These are phyloP conservation scores for Pichia sp. DNA, from an alignment of 1,139 yeast species.

Conservation along the genomic window DNA sequence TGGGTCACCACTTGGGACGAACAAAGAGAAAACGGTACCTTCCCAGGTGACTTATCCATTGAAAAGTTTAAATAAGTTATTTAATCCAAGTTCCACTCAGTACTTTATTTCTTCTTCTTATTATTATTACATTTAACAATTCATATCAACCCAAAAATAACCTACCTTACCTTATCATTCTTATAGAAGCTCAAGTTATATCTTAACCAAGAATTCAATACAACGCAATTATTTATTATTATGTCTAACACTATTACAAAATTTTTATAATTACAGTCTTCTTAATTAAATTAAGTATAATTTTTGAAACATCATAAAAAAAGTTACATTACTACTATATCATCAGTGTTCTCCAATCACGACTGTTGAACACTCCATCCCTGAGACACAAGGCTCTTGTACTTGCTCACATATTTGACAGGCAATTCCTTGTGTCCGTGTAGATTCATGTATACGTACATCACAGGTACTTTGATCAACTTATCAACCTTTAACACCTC, in stretches of 20 bases:
- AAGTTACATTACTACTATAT: neutral
- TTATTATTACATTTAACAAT: neutral
- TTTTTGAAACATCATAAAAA: neutral
- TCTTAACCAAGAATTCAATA: no score
- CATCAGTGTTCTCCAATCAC: neutral
- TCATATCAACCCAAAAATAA: no score
- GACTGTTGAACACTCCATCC: constrained; percentile 23
- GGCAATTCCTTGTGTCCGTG: constrained; percentile 5
- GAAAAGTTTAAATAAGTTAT: constrained; percentile 28
- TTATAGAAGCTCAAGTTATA: no score
- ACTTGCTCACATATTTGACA: constrained; percentile 7
- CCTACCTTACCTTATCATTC: no score
- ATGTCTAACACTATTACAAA: no score
- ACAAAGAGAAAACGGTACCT: constrained; percentile 75
- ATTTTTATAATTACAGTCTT: neutral
- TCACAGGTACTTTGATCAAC: constrained; percentile 20
- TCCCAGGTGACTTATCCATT: constrained; percentile 56
- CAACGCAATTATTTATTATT: no score
- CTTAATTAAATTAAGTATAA: neutral
- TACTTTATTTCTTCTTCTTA: neutral
- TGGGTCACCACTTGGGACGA: constrained; percentile 98
- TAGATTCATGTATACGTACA: constrained; percentile 23
- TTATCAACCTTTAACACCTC: constrained; percentile 14
- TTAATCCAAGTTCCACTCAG: no score
- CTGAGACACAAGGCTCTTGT: constrained; percentile 10